Evolutionary conservation across 2,329 filamentous ascomycete species (phyloP), one percentile per base, ranked within the genome.

Genomic region (Graphium sp.): DNA sequence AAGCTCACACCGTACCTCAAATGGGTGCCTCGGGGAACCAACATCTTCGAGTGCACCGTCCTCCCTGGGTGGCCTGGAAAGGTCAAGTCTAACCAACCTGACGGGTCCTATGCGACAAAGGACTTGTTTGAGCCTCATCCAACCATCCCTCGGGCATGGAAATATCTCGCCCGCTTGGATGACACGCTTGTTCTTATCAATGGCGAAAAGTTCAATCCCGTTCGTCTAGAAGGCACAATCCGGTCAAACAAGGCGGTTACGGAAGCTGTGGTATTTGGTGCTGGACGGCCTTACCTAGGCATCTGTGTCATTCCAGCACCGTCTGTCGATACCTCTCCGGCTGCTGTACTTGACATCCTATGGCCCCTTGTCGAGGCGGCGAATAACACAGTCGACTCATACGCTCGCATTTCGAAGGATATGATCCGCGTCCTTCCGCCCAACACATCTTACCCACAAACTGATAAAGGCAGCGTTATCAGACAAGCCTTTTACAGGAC

Each of bases 121-220:
- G 74, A 79, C 41, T 43, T 79, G 2, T 77, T 79, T 34, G 56
- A 58, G 29, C 50, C 52, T 2, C 72, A 78, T 40, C 40, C 55
- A 1, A 50, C 36, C 0, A 63, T 67, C 6, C 32, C 46, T 1
- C 49, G 62, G 30, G 66, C 68, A 0, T 79, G 72, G 71, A 57
- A 59, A 19, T 76, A 76, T 39, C 58, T 73, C 30, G 68, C 64
- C 2, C 53, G 74, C 22, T 59, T 61, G 1, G 74, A 79, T 37
- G 60, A 66, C 4, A 70, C 70, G 29, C 56, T 78, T 20, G 66
- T 65, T 0, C 53, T 79, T 4, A 50, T 66, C 7, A 78, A 71
- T 6, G 73, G 74, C 3, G 76, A 77, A 50, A 79, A 78, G 37
- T 75, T 78, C 34, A 70, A 77, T 37, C 72, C 73, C 2, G 60